Base-by-base conservation (phyloP, 2,329 filamentous ascomycete species). In the Coniochaeta sp. region DNA sequence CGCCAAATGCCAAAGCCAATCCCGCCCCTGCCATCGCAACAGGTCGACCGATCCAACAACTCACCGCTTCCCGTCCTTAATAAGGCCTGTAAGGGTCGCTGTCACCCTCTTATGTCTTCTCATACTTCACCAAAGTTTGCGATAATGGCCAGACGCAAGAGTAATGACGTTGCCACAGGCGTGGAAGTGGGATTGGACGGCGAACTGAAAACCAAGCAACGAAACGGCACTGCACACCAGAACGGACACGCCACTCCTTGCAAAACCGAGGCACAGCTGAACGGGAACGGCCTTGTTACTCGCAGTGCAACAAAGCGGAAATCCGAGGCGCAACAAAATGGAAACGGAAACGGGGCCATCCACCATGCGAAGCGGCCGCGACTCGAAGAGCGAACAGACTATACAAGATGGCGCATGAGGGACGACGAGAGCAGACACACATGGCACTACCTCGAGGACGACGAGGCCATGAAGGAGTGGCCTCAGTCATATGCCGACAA, bases 401-500 rank as follows among this genome's bases (percentile, higher is more conserved):
- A 82, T 58, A 79, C 82, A 7, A 78, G 87, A 68, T 99, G 94
- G 94, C 82, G 94, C 55, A 71, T 97, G 65, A 79, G 83, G 55
- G 86, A 95, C 63, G 89, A 95, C 54, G 79, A 82, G 49, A 92
- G 94, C 48, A 79, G 88, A 51, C 91, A 96, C 61, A 96, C 89
- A 49, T 99, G 94, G 94, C 88, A 94, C 62, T 99, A 97, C 65
- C 74, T 99, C 3, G 81, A 82, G 9, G 86, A 94, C 51, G 78
- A 83, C 22, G 77, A 89, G 53, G 83, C 88, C 51, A 70, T 77
- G 7, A 75, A 87, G 60, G 72, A 81, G 52, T 96, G 92, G 91
- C 91, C 92, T 5, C 91, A 96, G 70, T 86, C 82, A 22, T 77
- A 76, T 52, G 89, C 91, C n/a, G 95, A 99, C 65, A 96, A 90